Evolutionary conservation across 2,329 filamentous ascomycete genomes (phyloP).

Genomic region (Nannizziopsis barbatae): DNA sequence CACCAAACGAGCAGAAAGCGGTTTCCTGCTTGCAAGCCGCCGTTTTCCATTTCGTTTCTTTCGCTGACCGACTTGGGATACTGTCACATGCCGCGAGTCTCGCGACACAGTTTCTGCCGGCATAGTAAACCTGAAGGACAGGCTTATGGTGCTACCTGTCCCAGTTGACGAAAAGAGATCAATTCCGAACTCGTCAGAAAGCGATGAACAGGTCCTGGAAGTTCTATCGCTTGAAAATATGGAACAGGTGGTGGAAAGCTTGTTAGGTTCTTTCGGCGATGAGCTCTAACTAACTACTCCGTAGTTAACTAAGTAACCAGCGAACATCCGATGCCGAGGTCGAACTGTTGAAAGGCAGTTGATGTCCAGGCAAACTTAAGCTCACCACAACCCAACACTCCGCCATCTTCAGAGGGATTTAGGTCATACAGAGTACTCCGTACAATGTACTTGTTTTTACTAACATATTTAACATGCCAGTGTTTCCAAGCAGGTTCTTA

Average conservation of each 20-base stretch:
- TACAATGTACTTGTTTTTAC: too few relatives aligned
- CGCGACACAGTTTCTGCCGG: not conserved
- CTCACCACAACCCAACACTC: too few relatives aligned
- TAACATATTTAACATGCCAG: too few relatives aligned
- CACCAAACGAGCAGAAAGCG: conserved; percentile 67
- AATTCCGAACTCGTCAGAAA: too few relatives aligned
- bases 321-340: conserved; percentile 9
- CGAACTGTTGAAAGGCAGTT: not conserved
- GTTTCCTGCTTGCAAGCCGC: conserved; percentile 32
- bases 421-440: too few relatives aligned
- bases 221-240: not conserved
- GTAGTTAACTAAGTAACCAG: too few relatives aligned
- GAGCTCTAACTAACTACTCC: not conserved
- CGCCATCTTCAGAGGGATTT: too few relatives aligned
- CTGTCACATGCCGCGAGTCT: conserved; percentile 6
- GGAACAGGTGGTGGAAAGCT: not conserved
- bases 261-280: conserved; percentile 6
- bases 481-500: too few relatives aligned
- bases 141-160: not conserved
- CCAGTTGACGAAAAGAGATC: not conserved
- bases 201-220: not conserved
- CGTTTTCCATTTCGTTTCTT: conserved; percentile 9
- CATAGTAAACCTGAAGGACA: not conserved
- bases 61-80: not conserved
- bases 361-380: not conserved